These are phyloP conservation scores for Myriosclerotinia scirpicola DNA, from an alignment of 2,329 filamentous ascomycete genomes.

Conservation along the genomic window DNA sequence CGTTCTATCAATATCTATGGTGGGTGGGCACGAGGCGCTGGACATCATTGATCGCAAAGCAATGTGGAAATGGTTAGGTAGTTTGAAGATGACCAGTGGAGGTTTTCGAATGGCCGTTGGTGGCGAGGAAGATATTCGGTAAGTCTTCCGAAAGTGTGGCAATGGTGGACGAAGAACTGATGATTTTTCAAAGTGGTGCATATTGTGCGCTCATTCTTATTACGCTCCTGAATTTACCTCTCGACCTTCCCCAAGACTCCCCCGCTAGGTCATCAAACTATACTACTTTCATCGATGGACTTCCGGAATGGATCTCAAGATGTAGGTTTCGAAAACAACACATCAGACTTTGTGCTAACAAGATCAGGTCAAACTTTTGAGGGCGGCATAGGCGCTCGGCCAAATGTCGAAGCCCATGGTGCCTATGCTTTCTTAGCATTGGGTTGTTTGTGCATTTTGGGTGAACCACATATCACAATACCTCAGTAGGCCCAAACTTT, in stretches of 20 bases:
- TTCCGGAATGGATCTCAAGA: constrained; percentile 76
- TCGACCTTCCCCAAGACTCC: constrained; percentile 72
- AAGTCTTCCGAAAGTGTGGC: constrained; percentile 40
- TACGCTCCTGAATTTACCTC: constrained; percentile 77
- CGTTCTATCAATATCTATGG: constrained; percentile 73
- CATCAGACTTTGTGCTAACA: constrained; percentile 13
- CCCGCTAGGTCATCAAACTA: constrained; percentile 64
- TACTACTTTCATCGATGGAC: constrained; percentile 65
- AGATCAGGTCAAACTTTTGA: constrained; percentile 82
- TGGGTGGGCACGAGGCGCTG: constrained; percentile 73
- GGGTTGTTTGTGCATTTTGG: constrained; percentile 83
- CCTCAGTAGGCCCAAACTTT: constrained; percentile 56
- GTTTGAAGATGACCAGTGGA: constrained; percentile 81
- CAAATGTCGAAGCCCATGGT: constrained; percentile 88
- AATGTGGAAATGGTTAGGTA: constrained; percentile 90
- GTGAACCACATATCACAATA: constrained; percentile 72
- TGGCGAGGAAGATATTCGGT: constrained; percentile 91
- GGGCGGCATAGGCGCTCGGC: constrained; percentile 85
- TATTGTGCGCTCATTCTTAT: constrained; percentile 89
- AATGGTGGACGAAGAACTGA: constrained; percentile 25
- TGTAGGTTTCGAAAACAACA: constrained; percentile 57
- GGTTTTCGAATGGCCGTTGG: constrained; percentile 86
- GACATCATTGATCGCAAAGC: constrained; percentile 74
- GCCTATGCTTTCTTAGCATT: constrained; percentile 95
- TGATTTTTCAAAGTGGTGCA: constrained; percentile 62